phyloP scores from a whole-genome alignment of 768 basidiomycete species.

The Lentinula sp. region DNA sequence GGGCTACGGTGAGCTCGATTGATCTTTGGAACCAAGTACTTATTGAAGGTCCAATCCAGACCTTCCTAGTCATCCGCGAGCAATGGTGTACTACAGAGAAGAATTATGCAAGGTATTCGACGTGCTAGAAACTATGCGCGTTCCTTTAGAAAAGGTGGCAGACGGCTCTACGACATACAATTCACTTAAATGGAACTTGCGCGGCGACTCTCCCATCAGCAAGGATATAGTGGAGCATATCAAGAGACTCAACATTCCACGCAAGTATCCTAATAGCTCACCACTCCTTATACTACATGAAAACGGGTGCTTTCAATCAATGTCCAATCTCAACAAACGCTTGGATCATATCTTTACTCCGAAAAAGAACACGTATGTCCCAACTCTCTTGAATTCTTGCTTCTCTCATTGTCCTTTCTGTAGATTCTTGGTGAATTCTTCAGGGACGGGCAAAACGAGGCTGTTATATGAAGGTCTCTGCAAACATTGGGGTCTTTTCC shows the following conservation, averaged over 20 bases:
- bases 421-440: not conserved
- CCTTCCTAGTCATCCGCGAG: not conserved
- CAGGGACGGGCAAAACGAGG: not conserved
- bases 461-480: not conserved
- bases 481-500: not conserved
- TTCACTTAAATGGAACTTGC: not conserved
- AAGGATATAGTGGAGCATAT: not conserved
- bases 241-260: not conserved
- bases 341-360: not conserved
- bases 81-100: not conserved
- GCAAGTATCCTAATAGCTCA: not conserved
- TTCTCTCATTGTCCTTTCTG: no score
- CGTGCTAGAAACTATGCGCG: not conserved
- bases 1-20: not conserved
- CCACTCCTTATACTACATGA: not conserved
- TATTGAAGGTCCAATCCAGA: not conserved
- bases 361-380: not conserved
- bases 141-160: not conserved
- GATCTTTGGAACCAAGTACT: not conserved
- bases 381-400: no score
- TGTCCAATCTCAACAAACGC: not conserved
- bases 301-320: not conserved
- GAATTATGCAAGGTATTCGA: not conserved
- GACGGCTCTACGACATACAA: not conserved
- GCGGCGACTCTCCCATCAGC: not conserved